Evolutionary conservation across 805 yeast species (phyloP).

Genomic region (Nadsonia fulvescens): DNA sequence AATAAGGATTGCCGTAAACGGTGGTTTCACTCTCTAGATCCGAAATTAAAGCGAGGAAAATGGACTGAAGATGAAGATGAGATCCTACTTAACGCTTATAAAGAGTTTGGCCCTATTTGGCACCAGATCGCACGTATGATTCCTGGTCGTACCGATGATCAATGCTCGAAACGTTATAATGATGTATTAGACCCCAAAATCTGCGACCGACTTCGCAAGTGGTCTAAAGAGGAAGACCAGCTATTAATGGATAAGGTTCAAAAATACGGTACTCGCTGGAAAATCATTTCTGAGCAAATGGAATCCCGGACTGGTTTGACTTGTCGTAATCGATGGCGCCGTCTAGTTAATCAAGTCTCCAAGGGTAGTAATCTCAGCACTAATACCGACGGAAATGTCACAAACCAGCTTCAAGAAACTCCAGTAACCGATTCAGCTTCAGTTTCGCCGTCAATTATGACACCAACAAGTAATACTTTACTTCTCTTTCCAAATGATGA

Average conservation of each 20-base stretch:
- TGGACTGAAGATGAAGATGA: slow-evolving; percentile 78
- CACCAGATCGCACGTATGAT: slow-evolving; percentile 61
- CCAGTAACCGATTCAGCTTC: slow-evolving; percentile 3
- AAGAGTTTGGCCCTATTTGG: slow-evolving; percentile 67
- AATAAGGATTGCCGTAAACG: slow-evolving; percentile 74
- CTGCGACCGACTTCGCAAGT: slow-evolving; percentile 55
- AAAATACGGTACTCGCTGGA: slow-evolving; percentile 74
- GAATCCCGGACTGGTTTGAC: slow-evolving; percentile 73
- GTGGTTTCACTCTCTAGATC: slow-evolving; percentile 77
- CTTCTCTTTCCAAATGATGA: not conserved
- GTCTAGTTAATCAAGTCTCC: slow-evolving; percentile 31
- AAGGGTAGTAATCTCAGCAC: slow-evolving; percentile 14
- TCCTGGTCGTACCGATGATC: slow-evolving; percentile 81
- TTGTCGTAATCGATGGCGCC: slow-evolving; percentile 86
- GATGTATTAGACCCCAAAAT: slow-evolving; percentile 78
- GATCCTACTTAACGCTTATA: slow-evolving; percentile 41
- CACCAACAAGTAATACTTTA: not conserved
- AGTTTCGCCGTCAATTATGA: not conserved
- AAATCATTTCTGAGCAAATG: slow-evolving; percentile 54
- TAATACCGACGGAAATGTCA: slow-evolving; percentile 4
- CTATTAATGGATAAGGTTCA: slow-evolving; percentile 49
- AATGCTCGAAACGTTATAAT: slow-evolving; percentile 78
- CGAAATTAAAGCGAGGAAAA: slow-evolving; percentile 61
- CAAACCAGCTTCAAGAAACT: slow-evolving; percentile 3
- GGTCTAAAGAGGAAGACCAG: slow-evolving; percentile 68